Base-by-base conservation (phyloP, 306 rosid species). In the Delonix regia region DNA sequence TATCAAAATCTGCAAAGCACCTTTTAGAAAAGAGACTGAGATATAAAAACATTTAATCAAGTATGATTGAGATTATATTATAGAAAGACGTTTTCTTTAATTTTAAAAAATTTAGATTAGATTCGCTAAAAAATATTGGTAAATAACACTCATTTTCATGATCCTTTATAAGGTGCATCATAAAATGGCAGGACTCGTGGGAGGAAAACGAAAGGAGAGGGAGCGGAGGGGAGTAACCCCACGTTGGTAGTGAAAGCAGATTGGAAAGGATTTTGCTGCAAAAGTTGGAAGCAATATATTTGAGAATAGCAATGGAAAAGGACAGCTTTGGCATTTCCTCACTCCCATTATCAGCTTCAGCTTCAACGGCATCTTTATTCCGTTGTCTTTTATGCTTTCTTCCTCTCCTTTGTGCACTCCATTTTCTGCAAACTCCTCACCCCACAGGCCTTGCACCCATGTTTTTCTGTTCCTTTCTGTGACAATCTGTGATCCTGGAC, bases 261-360 rank as follows among this genome's bases (percentile, higher is more conserved):
- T 45, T 28, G 24, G 18, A 48, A 67, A 10, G 56, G 36, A 71
- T 61, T 65, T 75, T 30, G 81, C 69, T 70, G 71, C 84, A 81
- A 82, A 76, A 80, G 78, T 86, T 83, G 87, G 80, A 56, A 77
- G 45, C 88, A 89, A 88, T 82, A 73, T 87, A n/a, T 82, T 63
- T 41, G 24, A 28, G 80, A 66, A 88, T 77, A 83, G 77, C 75
- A 49, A 3, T 27, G 24, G 86, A 83, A 67, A 86, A 76, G 30
- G 89, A 88, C 81, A 55, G 28, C 25, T 82, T 83, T 82, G 91
- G 87, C 89, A 68, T 71, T 73, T 53, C 59, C 75, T 33, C 44
- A 18, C 56, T 68, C 27, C 38, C 70, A 13, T 10, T 15, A 38
- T 5, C 76, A n/a, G n/a, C n/a, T n/a, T n/a, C n/a, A n/a, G n/a